Evolutionary conservation across 176 grass and related monocot species (phyloP), one percentile per base, ranked within the genome.

Genomic region (Dactylis glomerata): DNA sequence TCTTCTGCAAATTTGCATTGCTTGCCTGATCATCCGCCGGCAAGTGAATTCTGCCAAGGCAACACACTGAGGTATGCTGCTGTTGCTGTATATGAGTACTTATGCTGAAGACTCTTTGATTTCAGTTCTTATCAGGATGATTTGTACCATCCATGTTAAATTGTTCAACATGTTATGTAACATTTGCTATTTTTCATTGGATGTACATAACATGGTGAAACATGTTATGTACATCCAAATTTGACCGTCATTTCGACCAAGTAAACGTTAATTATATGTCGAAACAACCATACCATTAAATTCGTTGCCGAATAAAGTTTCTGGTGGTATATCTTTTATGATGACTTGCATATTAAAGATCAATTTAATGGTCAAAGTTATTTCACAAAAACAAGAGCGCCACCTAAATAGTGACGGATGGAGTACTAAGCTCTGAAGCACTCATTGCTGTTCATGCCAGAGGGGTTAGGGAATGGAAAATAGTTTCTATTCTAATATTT

Each of bases 21-120:
- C 46, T 82, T 93, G 65, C 49, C 59, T 37, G 65, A 87, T 46
- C 47, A 89, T 76, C 69, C 42, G 17, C 56, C 76, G 59, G 14
- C 63, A 73, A 94, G 52, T 63, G 87, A 91, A 84, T 88, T 90
- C 66, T 83, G 80, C 76, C 88, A 82, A 67, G 76, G 92, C 52
- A 80, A 73, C 70, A 94, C 92, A 58, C 86, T 93, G 73, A 96
- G 97, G 97, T 96, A 92, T 80, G 54, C n/a, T 45, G 50, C 37
- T 83, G 16, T 61, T 63, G 44, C 45, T 86, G 27, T 79, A 46
- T 86, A 19, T 38, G 54, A 71, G 65, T 24, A 83, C 73, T 30
- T 49, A 42, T 56, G 73, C 64, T 14, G 27, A 27, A 55, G 51
- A 82, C 26, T 73, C n/a, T 7, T 81, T 36, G 26, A 40, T 42